Percentiles rank a stretch among this genome's conserved stretches.
Conservation (phyloP, 176 grass and related monocot genomes). For the Musa troglodytarum region DNA sequence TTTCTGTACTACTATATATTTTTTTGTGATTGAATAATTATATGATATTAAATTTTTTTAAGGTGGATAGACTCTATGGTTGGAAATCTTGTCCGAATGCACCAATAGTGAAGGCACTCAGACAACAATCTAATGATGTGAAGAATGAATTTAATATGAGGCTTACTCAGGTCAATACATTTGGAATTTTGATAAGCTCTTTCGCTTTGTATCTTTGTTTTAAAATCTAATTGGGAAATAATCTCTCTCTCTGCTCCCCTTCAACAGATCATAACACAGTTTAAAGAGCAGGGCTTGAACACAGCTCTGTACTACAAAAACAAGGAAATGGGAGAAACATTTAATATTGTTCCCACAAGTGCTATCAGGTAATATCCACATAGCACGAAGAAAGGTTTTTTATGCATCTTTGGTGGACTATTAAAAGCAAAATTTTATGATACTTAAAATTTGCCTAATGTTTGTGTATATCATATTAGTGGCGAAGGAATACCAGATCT, state of each 20-base stretch:
- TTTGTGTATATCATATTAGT: conserved; percentile 29
- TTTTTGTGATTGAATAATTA: conserved; percentile 20
- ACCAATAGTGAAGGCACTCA: conserved; percentile 68
- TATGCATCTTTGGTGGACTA: neutral
- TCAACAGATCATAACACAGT: conserved; percentile 69
- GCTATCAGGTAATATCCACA: conserved; percentile 49
- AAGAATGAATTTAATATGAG: conserved; percentile 87
- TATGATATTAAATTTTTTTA: conserved; percentile 11
- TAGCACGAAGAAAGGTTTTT: neutral
- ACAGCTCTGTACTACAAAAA: conserved; percentile 93
- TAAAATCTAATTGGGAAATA: neutral
- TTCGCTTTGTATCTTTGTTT: conserved; percentile 3
- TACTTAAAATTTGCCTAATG: conserved; percentile 16
- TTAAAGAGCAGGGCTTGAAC: conserved; percentile 96
- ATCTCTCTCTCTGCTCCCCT: conserved; percentile 5
- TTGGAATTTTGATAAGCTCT: neutral
- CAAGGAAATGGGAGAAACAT: conserved; percentile 80
- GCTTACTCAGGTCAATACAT: conserved; percentile 62
- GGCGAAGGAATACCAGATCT: conserved; percentile 97
- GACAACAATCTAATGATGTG: conserved; percentile 83
- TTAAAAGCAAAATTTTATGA: conserved; percentile 6
- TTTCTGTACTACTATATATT: neutral
- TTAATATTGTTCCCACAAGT: conserved; percentile 96
- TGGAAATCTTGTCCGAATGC: conserved; percentile 68
- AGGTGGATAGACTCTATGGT: conserved; percentile 97